Conservation (phyloP, 1,139 yeast genomes). For the Suhomyces bokatorum region DNA sequence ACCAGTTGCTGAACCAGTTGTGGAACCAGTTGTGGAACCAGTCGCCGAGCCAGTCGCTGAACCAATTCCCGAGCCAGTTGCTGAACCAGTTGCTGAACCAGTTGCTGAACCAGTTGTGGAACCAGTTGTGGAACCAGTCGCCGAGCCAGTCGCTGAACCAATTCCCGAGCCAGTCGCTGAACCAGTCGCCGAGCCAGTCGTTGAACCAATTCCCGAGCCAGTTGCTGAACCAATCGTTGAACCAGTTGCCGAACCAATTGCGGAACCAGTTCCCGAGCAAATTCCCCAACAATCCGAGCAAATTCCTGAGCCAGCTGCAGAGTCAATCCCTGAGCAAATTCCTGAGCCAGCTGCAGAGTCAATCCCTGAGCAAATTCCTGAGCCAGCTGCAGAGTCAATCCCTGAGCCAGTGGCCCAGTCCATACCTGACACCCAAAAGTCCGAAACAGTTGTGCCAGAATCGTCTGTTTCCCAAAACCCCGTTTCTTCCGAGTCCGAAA, state of each 20-base stretch:
- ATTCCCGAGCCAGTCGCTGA: not conserved
- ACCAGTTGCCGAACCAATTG: too few species aligned
- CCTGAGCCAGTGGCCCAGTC: too few species aligned
- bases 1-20: slow-evolving; percentile 2
- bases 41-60: not conserved
- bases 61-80: slow-evolving; percentile 1
- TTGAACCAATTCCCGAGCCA: not conserved
- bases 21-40: not conserved
- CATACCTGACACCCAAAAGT: too few species aligned
- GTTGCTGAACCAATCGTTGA: not conserved
- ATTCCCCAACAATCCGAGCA: too few species aligned
- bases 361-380: too few species aligned
- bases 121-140: not conserved
- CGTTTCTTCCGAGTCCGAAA: not conserved
- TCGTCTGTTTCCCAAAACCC: not conserved
- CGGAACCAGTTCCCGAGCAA: too few species aligned
- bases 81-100: slow-evolving; percentile 1
- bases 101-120: slow-evolving; percentile 11
- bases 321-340: slow-evolving; percentile 5
- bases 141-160: not conserved
- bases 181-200: slow-evolving; percentile 12
- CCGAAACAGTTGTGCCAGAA: not conserved
- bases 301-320: slow-evolving; percentile 6
- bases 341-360: not conserved
- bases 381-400: too few species aligned